Evolutionary conservation across 768 basidiomycete species (phyloP).

Genomic region (Hygrocybe punicea): DNA sequence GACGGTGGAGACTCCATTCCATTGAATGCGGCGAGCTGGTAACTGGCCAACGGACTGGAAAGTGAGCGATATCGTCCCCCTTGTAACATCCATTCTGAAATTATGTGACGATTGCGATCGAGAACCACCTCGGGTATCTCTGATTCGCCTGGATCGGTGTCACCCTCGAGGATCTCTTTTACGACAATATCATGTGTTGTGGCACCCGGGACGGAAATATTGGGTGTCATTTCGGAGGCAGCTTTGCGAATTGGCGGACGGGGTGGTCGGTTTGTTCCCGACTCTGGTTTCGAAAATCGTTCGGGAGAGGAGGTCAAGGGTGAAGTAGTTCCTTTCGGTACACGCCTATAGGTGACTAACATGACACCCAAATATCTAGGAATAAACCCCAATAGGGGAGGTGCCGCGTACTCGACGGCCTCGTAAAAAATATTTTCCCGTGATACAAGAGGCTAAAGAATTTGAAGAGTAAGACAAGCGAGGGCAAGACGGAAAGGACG

Average conservation of each 20-base stretch:
- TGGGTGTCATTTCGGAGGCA: slow-evolving; percentile 11
- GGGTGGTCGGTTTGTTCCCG: slow-evolving; percentile 10
- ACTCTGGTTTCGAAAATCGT: background rate
- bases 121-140: slow-evolving; percentile 94
- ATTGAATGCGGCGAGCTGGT: slow-evolving; percentile 37
- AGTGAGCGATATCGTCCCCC: slow-evolving; percentile 48
- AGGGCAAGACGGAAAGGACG: slow-evolving; percentile 10
- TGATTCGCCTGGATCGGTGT: slow-evolving; percentile 59
- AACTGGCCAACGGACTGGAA: slow-evolving; percentile 43
- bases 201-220: slow-evolving; percentile 14
- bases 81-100: slow-evolving; percentile 87
- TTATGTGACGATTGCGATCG: slow-evolving; percentile 90
- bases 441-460: slow-evolving; percentile 82
- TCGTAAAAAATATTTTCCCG: slow-evolving; percentile 98
- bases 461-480: slow-evolving; percentile 24
- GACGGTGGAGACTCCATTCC: slow-evolving; percentile 47
- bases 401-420: slow-evolving; percentile 89
- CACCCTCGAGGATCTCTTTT: slow-evolving; percentile 29
- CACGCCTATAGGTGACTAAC: slow-evolving; percentile 92
- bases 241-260: slow-evolving; percentile 25
- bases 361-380: slow-evolving; percentile 99
- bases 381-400: slow-evolving; percentile 88
- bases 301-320: slow-evolving; percentile 19
- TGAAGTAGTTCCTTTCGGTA: slow-evolving; percentile 44
- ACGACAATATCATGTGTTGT: slow-evolving; percentile 16